These are phyloP conservation scores for Brassica cretica DNA, from an alignment of 345 rosid genomes.

Conservation along the genomic window DNA sequence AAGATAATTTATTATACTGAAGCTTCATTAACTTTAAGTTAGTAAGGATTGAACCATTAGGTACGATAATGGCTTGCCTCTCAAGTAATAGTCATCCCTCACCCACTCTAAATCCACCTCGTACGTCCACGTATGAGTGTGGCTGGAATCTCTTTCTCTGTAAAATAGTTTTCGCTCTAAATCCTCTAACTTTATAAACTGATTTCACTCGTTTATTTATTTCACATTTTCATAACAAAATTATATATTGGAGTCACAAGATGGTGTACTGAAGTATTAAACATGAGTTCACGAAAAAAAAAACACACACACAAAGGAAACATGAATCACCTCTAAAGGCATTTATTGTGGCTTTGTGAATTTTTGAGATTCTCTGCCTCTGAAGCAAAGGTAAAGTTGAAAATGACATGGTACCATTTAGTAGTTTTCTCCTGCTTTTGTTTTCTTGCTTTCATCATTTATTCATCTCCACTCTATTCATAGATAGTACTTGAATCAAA, in stretches of 20 bases:
- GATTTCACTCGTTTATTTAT: background rate
- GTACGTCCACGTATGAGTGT: constrained; percentile 21
- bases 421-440: background rate
- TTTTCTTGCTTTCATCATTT: constrained; percentile 11
- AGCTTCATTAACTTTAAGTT: constrained; percentile 21
- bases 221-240: background rate
- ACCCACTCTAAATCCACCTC: constrained; percentile 26
- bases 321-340: background rate
- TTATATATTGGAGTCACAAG: background rate
- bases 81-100: constrained; percentile 24
- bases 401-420: constrained; percentile 31
- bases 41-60: constrained; percentile 11
- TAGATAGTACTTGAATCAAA: background rate
- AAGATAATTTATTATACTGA: constrained; percentile 9
- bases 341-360: constrained; percentile 17
- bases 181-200: background rate
- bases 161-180: background rate
- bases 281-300: background rate
- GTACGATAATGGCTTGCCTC: constrained; percentile 8
- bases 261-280: constrained; percentile 1
- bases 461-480: constrained; percentile 2
- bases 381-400: constrained; percentile 37
- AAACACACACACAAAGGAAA: background rate
- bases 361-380: constrained; percentile 28
- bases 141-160: background rate